Percentiles rank a stretch among this genome's conserved stretches.
Evolutionary conservation across 305 asterid species (phyloP).

Genomic region (Fraxinus velutina): DNA sequence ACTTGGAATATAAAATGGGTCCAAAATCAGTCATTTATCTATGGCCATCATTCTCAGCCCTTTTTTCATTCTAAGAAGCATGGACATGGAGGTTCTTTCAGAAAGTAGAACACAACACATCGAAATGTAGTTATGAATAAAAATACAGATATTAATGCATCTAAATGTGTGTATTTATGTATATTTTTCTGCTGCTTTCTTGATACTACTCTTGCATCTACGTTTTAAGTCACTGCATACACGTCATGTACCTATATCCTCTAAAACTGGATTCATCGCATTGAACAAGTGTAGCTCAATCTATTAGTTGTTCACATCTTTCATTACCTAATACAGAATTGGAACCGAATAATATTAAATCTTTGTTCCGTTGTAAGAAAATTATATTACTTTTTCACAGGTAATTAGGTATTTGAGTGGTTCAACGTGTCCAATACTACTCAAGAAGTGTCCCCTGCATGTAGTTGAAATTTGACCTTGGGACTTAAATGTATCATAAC

Average conservation of each 20-base stretch:
- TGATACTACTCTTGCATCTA: neutral
- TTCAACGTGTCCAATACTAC: neutral
- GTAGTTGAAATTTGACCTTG: neutral
- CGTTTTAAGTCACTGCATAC: neutral
- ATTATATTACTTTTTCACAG: constrained; percentile 1
- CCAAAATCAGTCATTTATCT: neutral
- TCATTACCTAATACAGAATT: neutral
- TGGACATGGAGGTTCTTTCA: neutral
- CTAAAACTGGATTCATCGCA: neutral
- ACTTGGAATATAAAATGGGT: neutral
- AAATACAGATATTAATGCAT: neutral
- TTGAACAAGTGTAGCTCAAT: neutral
- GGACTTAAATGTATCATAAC: neutral
- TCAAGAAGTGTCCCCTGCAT: neutral
- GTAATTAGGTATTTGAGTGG: neutral
- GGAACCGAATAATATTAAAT: neutral
- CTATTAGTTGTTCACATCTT: neutral
- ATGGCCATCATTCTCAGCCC: neutral
- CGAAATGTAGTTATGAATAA: neutral
- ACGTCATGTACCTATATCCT: neutral
- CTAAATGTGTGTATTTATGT: neutral
- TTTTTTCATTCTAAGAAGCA: neutral
- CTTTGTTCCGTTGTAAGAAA: neutral
- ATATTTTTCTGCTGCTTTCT: neutral
- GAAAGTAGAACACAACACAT: neutral